Evolutionary conservation across 257 asterid species (phyloP).

Genomic region (Nicotiana noctiflora): DNA sequence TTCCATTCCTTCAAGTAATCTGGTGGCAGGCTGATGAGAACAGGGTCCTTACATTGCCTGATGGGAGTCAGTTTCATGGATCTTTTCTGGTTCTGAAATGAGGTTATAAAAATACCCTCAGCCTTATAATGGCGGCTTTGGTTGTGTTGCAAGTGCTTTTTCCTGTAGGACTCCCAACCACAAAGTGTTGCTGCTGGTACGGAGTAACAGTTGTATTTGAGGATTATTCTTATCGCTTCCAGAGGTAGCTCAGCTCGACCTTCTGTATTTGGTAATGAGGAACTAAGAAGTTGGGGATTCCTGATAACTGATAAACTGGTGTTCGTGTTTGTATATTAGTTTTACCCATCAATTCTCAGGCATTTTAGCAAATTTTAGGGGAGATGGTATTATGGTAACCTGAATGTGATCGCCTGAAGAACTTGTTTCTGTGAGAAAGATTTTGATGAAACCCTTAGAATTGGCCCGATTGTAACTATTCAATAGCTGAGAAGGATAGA

Average conservation of each 20-base stretch:
- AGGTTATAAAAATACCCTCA: background rate
- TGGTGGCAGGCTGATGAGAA: background rate
- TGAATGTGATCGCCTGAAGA: background rate
- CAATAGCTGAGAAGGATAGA: background rate
- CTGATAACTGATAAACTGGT: background rate
- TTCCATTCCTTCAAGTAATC: background rate
- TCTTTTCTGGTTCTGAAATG: background rate
- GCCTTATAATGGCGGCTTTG: background rate
- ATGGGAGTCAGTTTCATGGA: background rate
- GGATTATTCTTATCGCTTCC: background rate
- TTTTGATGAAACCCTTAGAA: background rate
- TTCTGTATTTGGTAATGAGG: background rate
- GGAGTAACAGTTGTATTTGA: background rate
- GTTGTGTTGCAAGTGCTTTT: background rate
- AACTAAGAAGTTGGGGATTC: background rate
- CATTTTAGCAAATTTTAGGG: background rate
- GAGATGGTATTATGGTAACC: background rate
- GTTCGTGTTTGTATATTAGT: background rate
- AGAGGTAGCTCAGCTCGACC: slow-evolving; percentile 1
- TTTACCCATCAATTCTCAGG: background rate
- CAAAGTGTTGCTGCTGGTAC: background rate
- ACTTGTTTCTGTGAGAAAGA: background rate
- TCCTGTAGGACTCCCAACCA: background rate
- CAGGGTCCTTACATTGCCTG: background rate
- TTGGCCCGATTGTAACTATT: background rate